These are phyloP conservation scores for Gaeumannomyces tritici DNA, from an alignment of 2,329 filamentous ascomycete species.

Conservation along the genomic window DNA sequence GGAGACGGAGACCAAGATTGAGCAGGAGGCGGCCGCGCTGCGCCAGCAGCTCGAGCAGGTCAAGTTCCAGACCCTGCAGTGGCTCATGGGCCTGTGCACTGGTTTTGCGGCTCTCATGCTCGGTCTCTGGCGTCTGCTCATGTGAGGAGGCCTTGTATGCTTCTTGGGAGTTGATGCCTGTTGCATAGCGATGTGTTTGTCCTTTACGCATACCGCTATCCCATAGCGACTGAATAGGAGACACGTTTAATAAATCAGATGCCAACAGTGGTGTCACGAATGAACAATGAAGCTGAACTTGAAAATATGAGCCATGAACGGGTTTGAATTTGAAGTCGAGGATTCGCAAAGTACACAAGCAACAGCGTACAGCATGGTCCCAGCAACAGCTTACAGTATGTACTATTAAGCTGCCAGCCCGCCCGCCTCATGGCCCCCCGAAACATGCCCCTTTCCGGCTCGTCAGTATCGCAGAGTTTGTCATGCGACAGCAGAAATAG, in stretches of 20 bases:
- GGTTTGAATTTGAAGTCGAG: not conserved
- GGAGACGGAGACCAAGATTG: conserved; percentile 96
- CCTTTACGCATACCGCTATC: not conserved
- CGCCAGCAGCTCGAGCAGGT: conserved; percentile 91
- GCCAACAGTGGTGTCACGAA: not conserved
- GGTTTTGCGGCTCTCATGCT: conserved; percentile 58
- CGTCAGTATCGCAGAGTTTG: not conserved
- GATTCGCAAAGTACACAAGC: not conserved
- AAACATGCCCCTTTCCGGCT: not conserved
- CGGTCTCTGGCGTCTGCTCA: conserved; percentile 61
- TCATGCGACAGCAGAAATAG: not conserved
- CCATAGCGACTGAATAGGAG: not conserved
- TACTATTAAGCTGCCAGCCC: not conserved
- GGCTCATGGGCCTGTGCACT: conserved; percentile 81
- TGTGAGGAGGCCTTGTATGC: conserved; percentile 41
- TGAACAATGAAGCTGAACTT: not conserved
- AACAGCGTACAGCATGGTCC: not conserved
- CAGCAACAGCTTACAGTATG: not conserved
- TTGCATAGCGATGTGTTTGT: not conserved
- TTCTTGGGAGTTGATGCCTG: too few species aligned
- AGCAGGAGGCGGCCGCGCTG: conserved; percentile 88
- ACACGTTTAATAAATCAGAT: too few species aligned
- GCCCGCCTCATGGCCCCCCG: not conserved
- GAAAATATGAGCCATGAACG: not conserved
- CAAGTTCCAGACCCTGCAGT: conserved; percentile 96